A percentile compares a stretch with the other conserved stretches of the same genome.
phyloP scores from a whole-genome alignment of 345 rosid species.

The Erucastrum elatum region DNA sequence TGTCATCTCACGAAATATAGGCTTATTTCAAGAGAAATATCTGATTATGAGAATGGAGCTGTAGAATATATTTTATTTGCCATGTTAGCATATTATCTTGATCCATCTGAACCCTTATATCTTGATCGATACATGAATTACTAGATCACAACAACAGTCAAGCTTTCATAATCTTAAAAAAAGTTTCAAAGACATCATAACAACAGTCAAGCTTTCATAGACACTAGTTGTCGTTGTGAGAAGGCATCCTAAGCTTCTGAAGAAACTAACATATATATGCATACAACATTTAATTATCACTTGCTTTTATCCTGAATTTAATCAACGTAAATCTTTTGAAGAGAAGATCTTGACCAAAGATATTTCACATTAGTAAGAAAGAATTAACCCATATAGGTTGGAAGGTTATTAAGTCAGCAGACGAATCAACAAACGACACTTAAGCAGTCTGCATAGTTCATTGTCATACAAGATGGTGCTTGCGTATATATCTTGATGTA shows the following conservation, averaged over 20 bases:
- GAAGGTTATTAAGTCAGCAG: neutral
- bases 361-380: constrained; percentile 4
- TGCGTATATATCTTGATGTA: constrained; percentile 80
- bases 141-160: too few species aligned
- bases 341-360: neutral
- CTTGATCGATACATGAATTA: too few species aligned
- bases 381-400: neutral
- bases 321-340: neutral
- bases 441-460: constrained; percentile 1
- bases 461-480: constrained; percentile 79
- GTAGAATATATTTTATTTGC: too few species aligned
- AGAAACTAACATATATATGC: neutral
- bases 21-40: neutral
- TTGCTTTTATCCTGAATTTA: neutral
- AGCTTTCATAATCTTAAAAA: too few species aligned
- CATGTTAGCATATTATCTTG: too few species aligned
- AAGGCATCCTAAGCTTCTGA: neutral
- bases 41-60: too few species aligned
- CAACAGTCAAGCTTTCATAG: too few species aligned
- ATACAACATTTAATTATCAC: neutral
- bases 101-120: too few species aligned
- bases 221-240: too few species aligned
- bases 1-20: neutral
- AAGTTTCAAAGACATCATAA: too few species aligned
- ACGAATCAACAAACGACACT: neutral